Evolutionary conservation across 768 basidiomycete species (phyloP).

Genomic region (Suillus hirtellus): DNA sequence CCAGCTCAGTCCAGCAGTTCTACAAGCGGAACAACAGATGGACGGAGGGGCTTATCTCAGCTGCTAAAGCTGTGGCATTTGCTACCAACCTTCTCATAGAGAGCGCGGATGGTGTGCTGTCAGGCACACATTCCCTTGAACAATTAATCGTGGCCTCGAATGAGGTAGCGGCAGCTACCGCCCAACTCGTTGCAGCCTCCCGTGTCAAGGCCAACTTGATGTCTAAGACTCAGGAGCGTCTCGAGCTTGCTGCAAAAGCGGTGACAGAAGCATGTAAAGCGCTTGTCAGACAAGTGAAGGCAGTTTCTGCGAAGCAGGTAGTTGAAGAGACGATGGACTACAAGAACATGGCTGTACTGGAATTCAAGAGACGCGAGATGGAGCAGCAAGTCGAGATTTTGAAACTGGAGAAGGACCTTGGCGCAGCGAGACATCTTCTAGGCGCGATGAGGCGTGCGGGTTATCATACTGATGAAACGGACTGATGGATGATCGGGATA

Average conservation of each 20-base stretch:
- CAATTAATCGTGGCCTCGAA: conserved; percentile 99
- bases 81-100: conserved; percentile 96
- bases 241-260: conserved; percentile 95
- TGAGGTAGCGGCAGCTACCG: conserved; percentile 95
- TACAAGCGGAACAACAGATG: conserved; percentile 99
- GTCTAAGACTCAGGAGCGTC: conserved; percentile 96
- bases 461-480: conserved; percentile 86
- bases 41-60: conserved; percentile 98
- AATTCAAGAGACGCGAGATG: conserved; percentile 98
- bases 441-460: conserved; percentile 88
- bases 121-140: conserved; percentile 94
- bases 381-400: conserved; percentile 99
- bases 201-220: conserved; percentile 97
- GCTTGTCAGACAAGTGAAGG: conserved; percentile 94
- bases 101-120: conserved; percentile 95
- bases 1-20: conserved; percentile 91
- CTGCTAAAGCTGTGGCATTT: conserved; percentile 96
- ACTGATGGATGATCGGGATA: conserved; percentile 34
- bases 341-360: conserved; percentile 88
- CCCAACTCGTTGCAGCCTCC: conserved; percentile 97
- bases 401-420: conserved; percentile 93
- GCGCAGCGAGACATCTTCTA: conserved; percentile 77
- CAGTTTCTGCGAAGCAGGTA: conserved; percentile 81
- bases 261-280: conserved; percentile 98
- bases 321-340: conserved; percentile 82